phyloP scores from a whole-genome alignment of 306 rosid species.

The Begonia loranthoides region DNA sequence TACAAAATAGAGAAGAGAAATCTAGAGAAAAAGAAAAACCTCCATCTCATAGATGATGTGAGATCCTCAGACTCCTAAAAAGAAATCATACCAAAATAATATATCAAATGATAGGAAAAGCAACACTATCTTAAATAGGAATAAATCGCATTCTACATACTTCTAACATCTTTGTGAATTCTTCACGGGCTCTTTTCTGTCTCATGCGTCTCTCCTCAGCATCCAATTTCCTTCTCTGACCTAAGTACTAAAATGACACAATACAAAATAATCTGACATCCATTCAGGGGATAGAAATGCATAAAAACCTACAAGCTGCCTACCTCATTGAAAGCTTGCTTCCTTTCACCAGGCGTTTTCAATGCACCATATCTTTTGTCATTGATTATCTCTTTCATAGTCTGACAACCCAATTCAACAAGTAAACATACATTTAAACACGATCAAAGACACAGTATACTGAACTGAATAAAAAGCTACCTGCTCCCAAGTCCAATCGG shows the following conservation, averaged over 20 bases:
- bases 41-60: constrained; percentile 86
- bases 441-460: constrained; percentile 1
- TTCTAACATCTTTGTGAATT: constrained; percentile 92
- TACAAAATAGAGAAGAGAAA: constrained; percentile 4
- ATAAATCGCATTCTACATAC: constrained; percentile 33
- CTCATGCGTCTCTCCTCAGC: constrained; percentile 92
- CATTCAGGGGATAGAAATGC: background rate
- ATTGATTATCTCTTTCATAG: constrained; percentile 90
- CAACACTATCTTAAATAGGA: constrained; percentile 2
- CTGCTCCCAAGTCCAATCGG: constrained; percentile 99
- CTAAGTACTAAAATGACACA: constrained; percentile 56
- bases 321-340: constrained; percentile 99
- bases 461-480: constrained; percentile 25
- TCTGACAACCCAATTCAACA: constrained; percentile 28
- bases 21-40: constrained; percentile 30
- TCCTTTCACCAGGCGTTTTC: constrained; percentile 93
- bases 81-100: constrained; percentile 10
- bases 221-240: constrained; percentile 93
- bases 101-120: background rate
- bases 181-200: constrained; percentile 96
- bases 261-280: constrained; percentile 8
- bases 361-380: constrained; percentile 91
- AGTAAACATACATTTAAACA: constrained; percentile 15
- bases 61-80: constrained; percentile 92
- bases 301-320: constrained; percentile 7